phyloP scores from a whole-genome alignment of 1,284 basidiomycete genomes.

The Papiliotrema terrestris region DNA sequence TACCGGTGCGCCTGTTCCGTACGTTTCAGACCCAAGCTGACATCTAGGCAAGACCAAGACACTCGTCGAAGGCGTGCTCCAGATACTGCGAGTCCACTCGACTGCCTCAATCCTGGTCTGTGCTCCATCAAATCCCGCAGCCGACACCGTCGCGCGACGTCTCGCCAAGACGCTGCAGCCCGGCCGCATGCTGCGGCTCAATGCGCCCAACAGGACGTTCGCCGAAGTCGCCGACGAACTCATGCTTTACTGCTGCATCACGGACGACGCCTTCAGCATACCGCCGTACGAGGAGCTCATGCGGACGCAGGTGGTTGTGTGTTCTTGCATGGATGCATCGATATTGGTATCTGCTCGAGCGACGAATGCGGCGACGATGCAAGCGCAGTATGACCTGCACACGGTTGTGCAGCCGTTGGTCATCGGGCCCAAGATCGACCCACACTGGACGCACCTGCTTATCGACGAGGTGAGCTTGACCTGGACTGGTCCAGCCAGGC shows the following conservation, averaged over 20 bases:
- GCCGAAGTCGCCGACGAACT: constrained; percentile 40
- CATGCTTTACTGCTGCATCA: constrained; percentile 22
- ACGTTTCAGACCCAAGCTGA: neutral
- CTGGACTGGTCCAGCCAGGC: neutral
- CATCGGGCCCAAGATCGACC: constrained; percentile 1
- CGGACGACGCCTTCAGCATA: constrained; percentile 27
- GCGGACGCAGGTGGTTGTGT: constrained; percentile 41
- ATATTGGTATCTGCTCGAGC: constrained; percentile 34
- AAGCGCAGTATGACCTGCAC: constrained; percentile 19
- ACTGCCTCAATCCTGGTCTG: constrained; percentile 40
- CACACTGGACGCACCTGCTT: constrained; percentile 48
- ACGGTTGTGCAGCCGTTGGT: constrained; percentile 15
- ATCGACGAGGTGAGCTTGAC: constrained; percentile 42
- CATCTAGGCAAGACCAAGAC: constrained; percentile 47
- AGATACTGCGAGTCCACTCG: constrained; percentile 35
- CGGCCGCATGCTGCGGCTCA: constrained; percentile 35
- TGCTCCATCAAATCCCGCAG: constrained; percentile 47
- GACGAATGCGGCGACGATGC: constrained; percentile 39
- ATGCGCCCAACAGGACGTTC: constrained; percentile 44
- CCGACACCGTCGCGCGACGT: constrained; percentile 48
- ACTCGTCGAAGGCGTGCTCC: constrained; percentile 41
- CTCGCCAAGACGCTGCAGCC: constrained; percentile 23
- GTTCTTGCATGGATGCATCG: constrained; percentile 39
- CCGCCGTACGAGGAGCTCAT: constrained; percentile 31
- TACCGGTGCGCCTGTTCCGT: constrained; percentile 11